Base-by-base conservation (phyloP, 108 stramenopile species). In the Fragilaria radians region DNA sequence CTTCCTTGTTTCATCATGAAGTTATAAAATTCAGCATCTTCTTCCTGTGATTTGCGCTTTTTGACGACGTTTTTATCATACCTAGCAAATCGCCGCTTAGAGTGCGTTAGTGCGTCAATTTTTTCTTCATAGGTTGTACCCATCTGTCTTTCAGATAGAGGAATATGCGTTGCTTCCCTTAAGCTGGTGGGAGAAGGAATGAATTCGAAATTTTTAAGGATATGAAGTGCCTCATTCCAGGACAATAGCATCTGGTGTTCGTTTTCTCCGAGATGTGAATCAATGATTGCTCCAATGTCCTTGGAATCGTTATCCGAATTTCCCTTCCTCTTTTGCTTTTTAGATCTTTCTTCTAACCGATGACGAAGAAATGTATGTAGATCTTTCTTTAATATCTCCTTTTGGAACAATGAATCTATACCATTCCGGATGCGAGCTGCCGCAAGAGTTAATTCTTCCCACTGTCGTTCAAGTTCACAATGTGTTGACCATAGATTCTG, bases 81-180 rank as follows among this genome's bases (percentile, higher is more conserved):
- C 28, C 73, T 67, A 30, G 78, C 69, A 18, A 56, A 53, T 62
- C 88, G 76, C 28, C 63, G 58, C 61, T 78, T 80, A 11, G 68
- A 73, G 32, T 77, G 63, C 47, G 70, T 33, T 21, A 84, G 54
- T 7, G 86, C 73, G 29, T 68, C 63, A 9, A 95, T 70, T 62
- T 95, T 95, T 72, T 95, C 88, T 70, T 91, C 94, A 65, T 95
- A 95, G 0, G 89, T 86, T 27, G 86, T 84, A 17, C 94, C 94
- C 46, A 32, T 63, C 5, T 71, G 52, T 63, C 94, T 76, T 54
- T 81, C 59, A 70, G 77, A 59, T 0, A 95, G 36, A n/a, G 85
- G 83, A 51, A 78, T 61, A 64, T 95, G 86, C 0, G 85, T 65
- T 26, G 71, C 51, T 18, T 81, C 80, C 0, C 62, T 65, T 18